Percentiles rank a stretch among this genome's conserved stretches.
Conservation (phyloP, 2,329 filamentous ascomycete species). For the Aspergillus carbonarius region DNA sequence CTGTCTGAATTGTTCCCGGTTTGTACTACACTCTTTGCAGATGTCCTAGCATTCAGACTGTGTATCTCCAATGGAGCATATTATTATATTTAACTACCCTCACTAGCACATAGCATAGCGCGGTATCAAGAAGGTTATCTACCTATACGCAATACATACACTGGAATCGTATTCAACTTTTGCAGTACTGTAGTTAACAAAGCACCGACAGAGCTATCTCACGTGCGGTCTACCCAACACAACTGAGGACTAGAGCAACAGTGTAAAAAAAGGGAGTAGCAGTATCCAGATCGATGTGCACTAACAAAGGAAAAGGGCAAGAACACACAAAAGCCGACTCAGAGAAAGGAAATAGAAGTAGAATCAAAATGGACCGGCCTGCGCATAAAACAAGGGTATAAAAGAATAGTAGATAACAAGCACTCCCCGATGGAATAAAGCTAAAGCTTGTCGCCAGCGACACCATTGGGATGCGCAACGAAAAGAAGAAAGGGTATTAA, state of each 20-base stretch:
- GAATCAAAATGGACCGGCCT: neutral
- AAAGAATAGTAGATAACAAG: neutral
- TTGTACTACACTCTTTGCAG: neutral
- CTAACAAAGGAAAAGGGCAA: neutral
- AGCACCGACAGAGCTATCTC: neutral
- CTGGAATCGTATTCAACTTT: neutral
- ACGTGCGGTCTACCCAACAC: neutral
- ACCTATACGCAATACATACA: neutral
- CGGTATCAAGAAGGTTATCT: neutral
- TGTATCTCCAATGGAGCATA: constrained; percentile 4
- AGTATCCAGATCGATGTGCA: neutral
- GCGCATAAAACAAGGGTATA: constrained; percentile 1
- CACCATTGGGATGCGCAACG: constrained; percentile 4
- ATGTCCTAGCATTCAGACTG: constrained; percentile 6
- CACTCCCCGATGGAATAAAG: neutral
- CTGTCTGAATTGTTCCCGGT: neutral
- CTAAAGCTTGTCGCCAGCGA: neutral
- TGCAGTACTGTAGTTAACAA: neutral
- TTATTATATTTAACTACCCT: neutral
- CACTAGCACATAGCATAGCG: neutral
- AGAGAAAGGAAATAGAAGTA: neutral
- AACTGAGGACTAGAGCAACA: neutral
- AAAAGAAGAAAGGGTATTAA: constrained; percentile 8
- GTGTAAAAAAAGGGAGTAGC: no score
- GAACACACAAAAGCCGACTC: neutral